Conservation (phyloP, 2,329 filamentous ascomycete species). For the Neocatenulostroma microsporum region DNA sequence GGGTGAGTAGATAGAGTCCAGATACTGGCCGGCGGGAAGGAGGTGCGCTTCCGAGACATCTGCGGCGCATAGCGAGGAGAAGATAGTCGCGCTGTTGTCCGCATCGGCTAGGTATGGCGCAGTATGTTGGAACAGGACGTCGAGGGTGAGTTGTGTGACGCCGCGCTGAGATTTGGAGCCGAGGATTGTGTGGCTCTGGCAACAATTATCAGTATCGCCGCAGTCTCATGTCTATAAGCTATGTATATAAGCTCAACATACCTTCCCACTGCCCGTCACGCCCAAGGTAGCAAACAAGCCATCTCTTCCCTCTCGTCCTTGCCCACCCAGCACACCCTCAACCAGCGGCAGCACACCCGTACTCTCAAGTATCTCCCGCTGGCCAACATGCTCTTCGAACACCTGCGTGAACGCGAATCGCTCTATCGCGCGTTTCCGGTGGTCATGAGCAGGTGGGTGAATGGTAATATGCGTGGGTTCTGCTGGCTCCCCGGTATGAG, state of each 20-base stretch:
- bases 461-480: constrained; percentile 46
- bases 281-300: constrained; percentile 85
- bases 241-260: constrained; percentile 31
- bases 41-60: constrained; percentile 77
- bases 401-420: constrained; percentile 91
- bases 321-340: constrained; percentile 67
- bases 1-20: constrained; percentile 62
- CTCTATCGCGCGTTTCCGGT: constrained; percentile 77
- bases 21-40: constrained; percentile 63
- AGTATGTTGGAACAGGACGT: constrained; percentile 79
- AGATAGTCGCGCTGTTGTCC: constrained; percentile 49
- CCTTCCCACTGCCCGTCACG: constrained; percentile 94
- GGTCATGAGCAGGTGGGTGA: constrained; percentile 64
- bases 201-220: constrained; percentile 5
- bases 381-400: constrained; percentile 77
- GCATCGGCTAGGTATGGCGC: constrained; percentile 60
- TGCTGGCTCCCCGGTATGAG: constrained; percentile 25
- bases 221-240: background rate
- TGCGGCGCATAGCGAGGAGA: constrained; percentile 65
- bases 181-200: constrained; percentile 90
- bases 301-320: constrained; percentile 73
- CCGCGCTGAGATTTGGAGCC: constrained; percentile 81
- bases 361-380: constrained; percentile 79
- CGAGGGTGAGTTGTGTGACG: constrained; percentile 82
- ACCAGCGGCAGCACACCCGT: constrained; percentile 68